Evolutionary conservation across 2,329 filamentous ascomycete genomes (phyloP).

Genomic region (Neonectria punicea): DNA sequence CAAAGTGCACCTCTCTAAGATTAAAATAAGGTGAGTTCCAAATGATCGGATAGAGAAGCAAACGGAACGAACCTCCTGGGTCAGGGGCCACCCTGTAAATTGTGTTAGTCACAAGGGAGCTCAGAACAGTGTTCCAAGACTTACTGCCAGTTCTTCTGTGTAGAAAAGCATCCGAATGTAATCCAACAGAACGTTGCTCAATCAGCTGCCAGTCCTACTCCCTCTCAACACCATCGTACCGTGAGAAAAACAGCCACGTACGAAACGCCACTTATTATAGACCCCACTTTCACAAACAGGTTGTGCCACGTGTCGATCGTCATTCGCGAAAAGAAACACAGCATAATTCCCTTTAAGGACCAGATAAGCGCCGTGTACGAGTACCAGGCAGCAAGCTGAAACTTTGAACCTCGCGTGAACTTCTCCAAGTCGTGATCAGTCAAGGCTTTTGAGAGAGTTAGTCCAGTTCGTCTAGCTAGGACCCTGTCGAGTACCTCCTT

Average conservation of each 20-base stretch:
- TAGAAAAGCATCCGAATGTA: slow-evolving; percentile 37
- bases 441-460: slow-evolving; percentile 29
- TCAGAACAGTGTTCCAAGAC: neutral
- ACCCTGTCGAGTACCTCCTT: neutral
- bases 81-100: slow-evolving; percentile 29
- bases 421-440: slow-evolving; percentile 42
- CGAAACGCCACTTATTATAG: neutral
- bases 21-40: neutral
- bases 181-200: slow-evolving; percentile 11
- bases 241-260: slow-evolving; percentile 37
- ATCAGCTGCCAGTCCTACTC: too few species aligned
- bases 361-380: slow-evolving; percentile 51
- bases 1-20: slow-evolving; percentile 27
- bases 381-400: slow-evolving; percentile 54
- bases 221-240: slow-evolving; percentile 12
- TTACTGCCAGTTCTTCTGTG: slow-evolving; percentile 39
- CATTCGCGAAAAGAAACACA: slow-evolving; percentile 45
- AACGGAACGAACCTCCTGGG: slow-evolving; percentile 22
- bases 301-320: slow-evolving; percentile 42
- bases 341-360: slow-evolving; percentile 45
- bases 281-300: slow-evolving; percentile 33
- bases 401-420: slow-evolving; percentile 48
- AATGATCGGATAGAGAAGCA: neutral
- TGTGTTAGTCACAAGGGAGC: neutral
- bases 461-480: neutral